Evolutionary conservation across 345 rosid genomes (phyloP), one percentile per base, ranked within the genome.

Genomic region (Excoecaria cochinchinensis): DNA sequence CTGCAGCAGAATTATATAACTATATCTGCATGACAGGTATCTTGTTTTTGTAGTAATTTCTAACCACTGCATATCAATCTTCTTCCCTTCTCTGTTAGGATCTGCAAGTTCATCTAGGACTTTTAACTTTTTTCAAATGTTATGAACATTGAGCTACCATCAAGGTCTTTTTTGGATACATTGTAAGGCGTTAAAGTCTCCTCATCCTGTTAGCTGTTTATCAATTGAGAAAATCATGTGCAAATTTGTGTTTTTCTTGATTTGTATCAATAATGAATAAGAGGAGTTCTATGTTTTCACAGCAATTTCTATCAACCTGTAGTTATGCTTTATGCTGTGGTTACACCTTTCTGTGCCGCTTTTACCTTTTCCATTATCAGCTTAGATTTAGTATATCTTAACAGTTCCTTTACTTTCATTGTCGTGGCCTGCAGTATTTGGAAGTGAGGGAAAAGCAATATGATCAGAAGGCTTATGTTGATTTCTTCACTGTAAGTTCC

Each of bases 391-490:
- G 16, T 65, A 44, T 69, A 64, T 70, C 65, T 59, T 40, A 48
- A 56, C 55, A 19, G 3, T 17, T 52, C 31, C 48, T 70, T 7
- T 17, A 59, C 19, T 71, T 38, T 64, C 51, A 58, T 71, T 67
- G 38, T 55, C 67, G 50, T 83, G 73, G 69, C 46, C 7, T 38
- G 17, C 83, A 94, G 97, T 64, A 92, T 79, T 78, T 94, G 47
- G 97, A 92, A 89, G 97, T 94, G 40, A 74, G 97, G 73, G 97
- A 94, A 84, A 92, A 94, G 84, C 98, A 94, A 75, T 92, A 94
- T 71, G 97, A 94, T 81, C 73, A 89, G 88, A 94, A 94, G 85
- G 92, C 82, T 79, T 86, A 83, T 79, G 42, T 90, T 77, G 97
- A 92, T 83, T 77, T 94, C 84, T 94, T 92, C 86, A 89, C 93